A percentile compares a stretch with the other conserved stretches of the same genome.
Evolutionary conservation across 2,329 filamentous ascomycete species (phyloP).

Genomic region (Leptoxyphium fumago): DNA sequence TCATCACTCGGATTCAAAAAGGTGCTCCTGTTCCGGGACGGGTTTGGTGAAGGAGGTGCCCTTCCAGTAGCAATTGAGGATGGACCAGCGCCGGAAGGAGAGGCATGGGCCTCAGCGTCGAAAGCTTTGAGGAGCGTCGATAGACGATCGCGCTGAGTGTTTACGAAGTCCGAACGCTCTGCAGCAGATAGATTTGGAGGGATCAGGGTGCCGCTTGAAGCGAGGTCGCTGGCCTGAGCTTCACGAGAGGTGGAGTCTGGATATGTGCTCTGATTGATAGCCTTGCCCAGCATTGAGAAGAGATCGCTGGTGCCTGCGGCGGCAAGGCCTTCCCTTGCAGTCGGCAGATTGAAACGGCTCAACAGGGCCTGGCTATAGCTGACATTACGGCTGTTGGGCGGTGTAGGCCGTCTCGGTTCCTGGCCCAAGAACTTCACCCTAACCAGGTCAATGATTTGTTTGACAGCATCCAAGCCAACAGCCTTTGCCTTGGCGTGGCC

Average conservation of each 20-base stretch:
- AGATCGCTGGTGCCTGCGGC: conserved; percentile 47
- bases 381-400: conserved; percentile 29
- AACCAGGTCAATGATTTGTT: conserved; percentile 37
- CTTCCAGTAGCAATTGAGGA: neutral
- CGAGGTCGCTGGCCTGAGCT: conserved; percentile 35
- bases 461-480: conserved; percentile 50
- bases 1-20: conserved; percentile 4
- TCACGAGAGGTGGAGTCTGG: conserved; percentile 22
- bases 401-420: conserved; percentile 42
- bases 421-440: conserved; percentile 68
- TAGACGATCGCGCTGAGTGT: conserved; percentile 64
- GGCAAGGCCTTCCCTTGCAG: conserved; percentile 40
- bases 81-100: conserved; percentile 5
- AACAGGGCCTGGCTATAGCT: conserved; percentile 70
- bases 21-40: neutral
- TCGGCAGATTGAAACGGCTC: conserved; percentile 71
- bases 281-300: conserved; percentile 61
- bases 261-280: conserved; percentile 40
- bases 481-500: conserved; percentile 64
- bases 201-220: conserved; percentile 49
- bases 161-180: conserved; percentile 60
- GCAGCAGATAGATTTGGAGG: conserved; percentile 54
- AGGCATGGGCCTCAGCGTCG: conserved; percentile 51
- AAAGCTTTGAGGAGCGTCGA: conserved; percentile 60
- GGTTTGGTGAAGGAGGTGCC: conserved; percentile 1